Evolutionary conservation across 164 flowering plant genomes (phyloP).

Genomic region (Kingdonia uniflora): DNA sequence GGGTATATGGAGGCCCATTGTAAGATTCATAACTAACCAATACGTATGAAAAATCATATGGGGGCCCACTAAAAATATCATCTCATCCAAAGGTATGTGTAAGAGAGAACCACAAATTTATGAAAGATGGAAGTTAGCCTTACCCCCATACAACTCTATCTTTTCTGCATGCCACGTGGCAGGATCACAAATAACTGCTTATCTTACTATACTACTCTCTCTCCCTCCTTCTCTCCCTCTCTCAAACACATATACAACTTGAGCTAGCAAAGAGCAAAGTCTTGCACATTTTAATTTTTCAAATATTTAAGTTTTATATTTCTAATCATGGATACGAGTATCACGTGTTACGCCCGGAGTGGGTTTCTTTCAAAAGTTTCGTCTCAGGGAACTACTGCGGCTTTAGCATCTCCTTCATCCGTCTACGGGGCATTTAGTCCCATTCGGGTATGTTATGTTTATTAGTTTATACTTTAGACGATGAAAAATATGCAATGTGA

Average conservation of each 20-base stretch:
- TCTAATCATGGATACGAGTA: constrained; percentile 53
- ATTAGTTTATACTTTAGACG: not conserved
- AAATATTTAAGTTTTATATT: not conserved
- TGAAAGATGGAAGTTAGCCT: not conserved
- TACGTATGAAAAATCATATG: not conserved
- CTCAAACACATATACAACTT: not conserved
- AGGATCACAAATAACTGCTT: not conserved
- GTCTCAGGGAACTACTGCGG: constrained; percentile 41
- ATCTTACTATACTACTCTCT: not conserved
- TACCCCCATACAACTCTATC: constrained; percentile 1
- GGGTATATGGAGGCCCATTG: no score
- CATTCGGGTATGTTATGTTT: constrained; percentile 27
- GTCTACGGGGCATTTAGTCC: constrained; percentile 39
- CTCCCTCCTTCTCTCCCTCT: not conserved
- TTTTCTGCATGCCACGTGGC: not conserved
- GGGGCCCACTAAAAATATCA: not conserved
- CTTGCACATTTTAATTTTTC: not conserved
- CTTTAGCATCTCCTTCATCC: constrained; percentile 39
- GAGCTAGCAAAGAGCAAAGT: not conserved
- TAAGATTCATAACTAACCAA: not conserved
- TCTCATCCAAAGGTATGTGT: not conserved
- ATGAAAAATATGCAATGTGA: not conserved
- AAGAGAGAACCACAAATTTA: not conserved
- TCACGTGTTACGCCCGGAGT: constrained; percentile 57
- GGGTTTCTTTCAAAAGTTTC: constrained; percentile 39